Base-by-base conservation (phyloP, 1,284 basidiomycete genomes). In the Tilletia setariae region DNA sequence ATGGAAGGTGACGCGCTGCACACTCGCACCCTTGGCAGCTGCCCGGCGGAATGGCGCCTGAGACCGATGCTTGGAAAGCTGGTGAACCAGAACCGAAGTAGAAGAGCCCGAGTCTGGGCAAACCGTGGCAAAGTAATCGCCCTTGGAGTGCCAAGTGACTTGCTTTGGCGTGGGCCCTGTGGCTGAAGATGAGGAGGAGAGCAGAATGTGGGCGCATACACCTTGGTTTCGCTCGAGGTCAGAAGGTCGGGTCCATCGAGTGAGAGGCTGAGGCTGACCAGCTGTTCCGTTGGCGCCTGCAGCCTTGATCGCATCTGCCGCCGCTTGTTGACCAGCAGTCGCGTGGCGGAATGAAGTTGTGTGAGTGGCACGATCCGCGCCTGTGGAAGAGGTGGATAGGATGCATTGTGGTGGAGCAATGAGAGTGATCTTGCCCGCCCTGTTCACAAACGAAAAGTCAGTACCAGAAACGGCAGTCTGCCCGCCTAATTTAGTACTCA, bases 51-150 rank as follows among this genome's bases (percentile, higher is more conserved):
- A 98, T 13, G 96, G 96, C 23, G 94, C 92, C 84, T 99, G 96
- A 7, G 94, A 96, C 82, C 96, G 91, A 81, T 95, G 89, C 75
- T 91, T 90, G 49, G 91, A 90, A 13, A 98, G 84, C 82, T 98
- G 96, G 83, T 99, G 96, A 68, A 99, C 97, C 88, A 93, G 91
- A 28, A 94, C 89, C 53, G 88, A 88, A 30, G 85, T 86, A 19
- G 86, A 90, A 83, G 80, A 90, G 13, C 64, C 63, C 1, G 77
- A 63, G 25, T 80, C 77, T 59, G 78, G 72, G 46, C 74, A 73
- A 23, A 98, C 93, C 63, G 92, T 94, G 66, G 95, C 89, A 76
- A 98, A 87, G 82, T 99, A 99, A 83, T 99, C 96, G 65, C 96
- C 96, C 79, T 90, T 90, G 71, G 90, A 86, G 84, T 99, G 96